Evolutionary conservation across 345 rosid species (phyloP).

Genomic region (Passiflora organensis): DNA sequence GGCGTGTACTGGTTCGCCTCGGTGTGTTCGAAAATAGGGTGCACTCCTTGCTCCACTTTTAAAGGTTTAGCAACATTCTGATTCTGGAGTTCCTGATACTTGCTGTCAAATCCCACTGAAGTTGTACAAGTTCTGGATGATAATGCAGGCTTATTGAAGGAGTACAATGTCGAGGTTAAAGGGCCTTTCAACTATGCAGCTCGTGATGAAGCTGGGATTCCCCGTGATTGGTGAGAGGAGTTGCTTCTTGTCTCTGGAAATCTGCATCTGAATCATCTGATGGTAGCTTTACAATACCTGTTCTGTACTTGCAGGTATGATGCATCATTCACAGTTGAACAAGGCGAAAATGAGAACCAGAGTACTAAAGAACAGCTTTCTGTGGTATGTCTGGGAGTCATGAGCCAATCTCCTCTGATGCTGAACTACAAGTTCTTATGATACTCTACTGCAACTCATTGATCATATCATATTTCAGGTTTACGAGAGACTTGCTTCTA

Average conservation of each 20-base stretch:
- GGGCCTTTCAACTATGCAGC: constrained; percentile 93
- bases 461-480: constrained; percentile 40
- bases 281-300: too few species aligned
- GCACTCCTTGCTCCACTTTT: constrained; percentile 69
- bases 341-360: constrained; percentile 19
- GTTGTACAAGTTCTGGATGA: constrained; percentile 5
- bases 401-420: background rate
- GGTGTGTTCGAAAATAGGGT: constrained; percentile 58
- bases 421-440: background rate
- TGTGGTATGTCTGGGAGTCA: constrained; percentile 39
- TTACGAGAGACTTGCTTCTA: constrained; percentile 64
- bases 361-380: constrained; percentile 40
- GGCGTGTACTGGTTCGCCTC: constrained; percentile 83
- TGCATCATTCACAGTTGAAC: constrained; percentile 30
- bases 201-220: constrained; percentile 87
- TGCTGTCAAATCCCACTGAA: background rate
- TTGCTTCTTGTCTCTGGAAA: background rate
- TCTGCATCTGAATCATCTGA: too few species aligned
- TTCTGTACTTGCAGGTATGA: constrained; percentile 51
- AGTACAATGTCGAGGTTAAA: constrained; percentile 74
- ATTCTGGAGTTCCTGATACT: background rate
- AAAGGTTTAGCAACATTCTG: constrained; percentile 44
- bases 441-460: background rate
- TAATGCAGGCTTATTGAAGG: constrained; percentile 56
- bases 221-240: constrained; percentile 66